Percentiles rank a stretch among this genome's conserved stretches.
These are phyloP conservation scores for Fusarium lateritium DNA, from an alignment of 2,329 filamentous ascomycete species.

Conservation along the genomic window DNA sequence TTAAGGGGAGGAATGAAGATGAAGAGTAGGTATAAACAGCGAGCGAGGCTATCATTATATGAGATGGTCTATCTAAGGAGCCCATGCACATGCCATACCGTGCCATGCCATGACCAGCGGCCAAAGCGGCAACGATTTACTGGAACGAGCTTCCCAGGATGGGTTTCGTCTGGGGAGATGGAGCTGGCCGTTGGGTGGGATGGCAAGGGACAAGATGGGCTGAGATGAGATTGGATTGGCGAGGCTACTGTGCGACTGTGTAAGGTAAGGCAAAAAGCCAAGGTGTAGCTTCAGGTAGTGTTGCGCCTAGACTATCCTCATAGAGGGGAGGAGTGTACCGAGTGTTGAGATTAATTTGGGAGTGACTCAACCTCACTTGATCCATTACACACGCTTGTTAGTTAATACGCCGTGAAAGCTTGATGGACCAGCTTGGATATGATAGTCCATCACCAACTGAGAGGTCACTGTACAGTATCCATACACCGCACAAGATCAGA, in stretches of 20 bases:
- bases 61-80: slow-evolving; percentile 40
- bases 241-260: slow-evolving; percentile 11
- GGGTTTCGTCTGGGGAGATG: slow-evolving; percentile 28
- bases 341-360: slow-evolving; percentile 5
- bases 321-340: slow-evolving; percentile 9
- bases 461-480: neutral
- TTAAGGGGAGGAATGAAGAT: slow-evolving; percentile 38
- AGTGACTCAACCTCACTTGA: slow-evolving; percentile 6
- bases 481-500: slow-evolving; percentile 10
- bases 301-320: slow-evolving; percentile 17
- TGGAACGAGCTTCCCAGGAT: slow-evolving; percentile 31
- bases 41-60: slow-evolving; percentile 9
- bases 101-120: slow-evolving; percentile 31
- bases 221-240: slow-evolving; percentile 49
- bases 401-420: slow-evolving; percentile 23
- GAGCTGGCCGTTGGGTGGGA: slow-evolving; percentile 31
- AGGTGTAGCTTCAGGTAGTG: slow-evolving; percentile 11
- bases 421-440: slow-evolving; percentile 10
- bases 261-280: slow-evolving; percentile 14
- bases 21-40: slow-evolving; percentile 6
- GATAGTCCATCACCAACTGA: neutral
- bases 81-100: slow-evolving; percentile 21
- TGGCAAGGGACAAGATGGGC: slow-evolving; percentile 37
- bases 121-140: slow-evolving; percentile 45
- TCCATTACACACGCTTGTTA: slow-evolving; percentile 34